Evolutionary conservation across 768 basidiomycete species (phyloP).

Genomic region (Termitomyces sp.): DNA sequence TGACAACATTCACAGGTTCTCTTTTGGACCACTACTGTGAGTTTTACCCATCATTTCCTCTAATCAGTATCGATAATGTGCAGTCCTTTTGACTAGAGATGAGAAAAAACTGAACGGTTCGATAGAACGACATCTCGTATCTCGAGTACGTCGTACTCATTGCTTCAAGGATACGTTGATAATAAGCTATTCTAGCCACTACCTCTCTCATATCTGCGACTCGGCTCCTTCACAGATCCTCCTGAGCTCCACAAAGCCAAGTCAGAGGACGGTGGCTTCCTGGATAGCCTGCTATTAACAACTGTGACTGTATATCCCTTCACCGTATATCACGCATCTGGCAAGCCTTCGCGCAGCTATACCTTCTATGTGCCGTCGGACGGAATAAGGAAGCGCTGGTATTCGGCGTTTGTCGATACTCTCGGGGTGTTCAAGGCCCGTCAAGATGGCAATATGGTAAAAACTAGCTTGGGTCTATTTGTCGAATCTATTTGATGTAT

Average conservation of each 20-base stretch:
- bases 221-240: conserved; percentile 55
- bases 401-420: conserved; percentile 51
- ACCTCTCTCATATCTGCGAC: conserved; percentile 70
- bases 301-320: conserved; percentile 65
- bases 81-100: conserved; percentile 63
- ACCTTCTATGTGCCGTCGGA: conserved; percentile 66
- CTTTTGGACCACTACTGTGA: conserved; percentile 75
- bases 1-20: conserved; percentile 62
- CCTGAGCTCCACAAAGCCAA: conserved; percentile 62
- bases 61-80: not conserved
- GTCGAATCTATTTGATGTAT: not conserved
- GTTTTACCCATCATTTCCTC: conserved; percentile 16
- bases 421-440: conserved; percentile 56
- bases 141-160: conserved; percentile 45
- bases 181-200: conserved; percentile 52
- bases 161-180: not conserved
- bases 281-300: conserved; percentile 49
- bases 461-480: conserved; percentile 9
- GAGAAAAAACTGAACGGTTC: conserved; percentile 45
- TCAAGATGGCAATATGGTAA: conserved; percentile 70
- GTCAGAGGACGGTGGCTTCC: conserved; percentile 48
- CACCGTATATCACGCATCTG: conserved; percentile 66
- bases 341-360: conserved; percentile 52
- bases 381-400: conserved; percentile 55
- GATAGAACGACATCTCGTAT: conserved; percentile 49